phyloP scores from a whole-genome alignment of 306 rosid species.

The Gleditsia sinensis region DNA sequence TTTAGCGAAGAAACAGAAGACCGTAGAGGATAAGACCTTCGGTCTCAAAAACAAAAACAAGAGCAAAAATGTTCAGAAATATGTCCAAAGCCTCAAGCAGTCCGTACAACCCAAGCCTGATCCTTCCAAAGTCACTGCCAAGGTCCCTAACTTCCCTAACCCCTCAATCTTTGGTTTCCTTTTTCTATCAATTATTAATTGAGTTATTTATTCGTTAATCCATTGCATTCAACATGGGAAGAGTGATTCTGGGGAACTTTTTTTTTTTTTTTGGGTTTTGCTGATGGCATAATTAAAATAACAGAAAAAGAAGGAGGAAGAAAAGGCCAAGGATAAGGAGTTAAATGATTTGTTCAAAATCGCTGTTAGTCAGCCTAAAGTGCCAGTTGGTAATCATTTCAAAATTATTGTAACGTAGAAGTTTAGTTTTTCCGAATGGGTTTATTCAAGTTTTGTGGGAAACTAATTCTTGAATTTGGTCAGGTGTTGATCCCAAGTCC shows the following conservation, averaged over 20 bases:
- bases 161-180: not conserved
- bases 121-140: constrained; percentile 59
- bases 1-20: constrained; percentile 92
- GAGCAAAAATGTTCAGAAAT: constrained; percentile 87
- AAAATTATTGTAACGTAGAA: not conserved
- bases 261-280: not conserved
- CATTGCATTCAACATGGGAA: not conserved
- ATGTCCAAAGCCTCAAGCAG: constrained; percentile 75
- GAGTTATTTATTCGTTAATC: not conserved
- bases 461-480: constrained; percentile 29
- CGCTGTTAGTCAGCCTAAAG: constrained; percentile 94
- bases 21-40: constrained; percentile 95
- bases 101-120: constrained; percentile 75
- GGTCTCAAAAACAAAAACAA: constrained; percentile 95
- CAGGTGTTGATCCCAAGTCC: constrained; percentile 98
- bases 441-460: constrained; percentile 7
- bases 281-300: constrained; percentile 17
- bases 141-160: constrained; percentile 41
- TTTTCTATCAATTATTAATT: not conserved
- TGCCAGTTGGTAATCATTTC: constrained; percentile 71
- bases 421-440: not conserved
- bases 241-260: not conserved
- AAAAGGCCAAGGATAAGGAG: constrained; percentile 91
- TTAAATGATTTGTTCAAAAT: constrained; percentile 87
- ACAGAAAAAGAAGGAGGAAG: constrained; percentile 98